Evolutionary conservation across 2,329 filamentous ascomycete species (phyloP).

Genomic region (Daldinia sp.): DNA sequence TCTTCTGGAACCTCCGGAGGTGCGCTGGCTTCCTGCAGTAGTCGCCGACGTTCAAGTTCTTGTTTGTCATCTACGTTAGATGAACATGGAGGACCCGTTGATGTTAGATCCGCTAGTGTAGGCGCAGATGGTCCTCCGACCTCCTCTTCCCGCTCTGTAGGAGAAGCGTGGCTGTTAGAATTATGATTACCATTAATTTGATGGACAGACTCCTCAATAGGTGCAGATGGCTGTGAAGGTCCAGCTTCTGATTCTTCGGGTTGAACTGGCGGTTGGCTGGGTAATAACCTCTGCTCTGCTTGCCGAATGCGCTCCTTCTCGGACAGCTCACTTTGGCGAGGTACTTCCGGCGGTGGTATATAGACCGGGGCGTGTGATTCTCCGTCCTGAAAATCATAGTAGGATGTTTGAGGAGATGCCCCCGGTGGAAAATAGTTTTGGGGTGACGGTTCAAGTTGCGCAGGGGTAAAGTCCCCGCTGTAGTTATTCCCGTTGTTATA

Average conservation of each 20-base stretch:
- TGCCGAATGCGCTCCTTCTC: constrained; percentile 86
- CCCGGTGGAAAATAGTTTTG: constrained; percentile 47
- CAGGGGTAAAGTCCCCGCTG: constrained; percentile 39
- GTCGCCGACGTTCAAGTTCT: constrained; percentile 75
- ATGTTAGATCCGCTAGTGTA: constrained; percentile 36
- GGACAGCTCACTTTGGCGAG: constrained; percentile 71
- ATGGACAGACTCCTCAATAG: constrained; percentile 27
- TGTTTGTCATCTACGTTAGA: constrained; percentile 71
- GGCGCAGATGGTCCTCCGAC: constrained; percentile 42
- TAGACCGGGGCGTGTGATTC: constrained; percentile 60
- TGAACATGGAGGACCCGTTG: constrained; percentile 45
- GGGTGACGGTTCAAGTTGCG: constrained; percentile 40
- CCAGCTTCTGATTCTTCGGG: constrained; percentile 51
- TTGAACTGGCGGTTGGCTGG: constrained; percentile 76
- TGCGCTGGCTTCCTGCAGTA: constrained; percentile 74
- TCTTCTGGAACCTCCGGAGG: constrained; percentile 70
- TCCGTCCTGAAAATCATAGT: constrained; percentile 51
- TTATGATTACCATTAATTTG: constrained; percentile 18
- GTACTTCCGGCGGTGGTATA: constrained; percentile 70
- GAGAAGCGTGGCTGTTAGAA: constrained; percentile 17
- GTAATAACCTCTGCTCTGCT: constrained; percentile 83
- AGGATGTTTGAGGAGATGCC: constrained; percentile 51
- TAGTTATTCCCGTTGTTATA: constrained; percentile 48
- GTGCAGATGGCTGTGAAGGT: constrained; percentile 56
- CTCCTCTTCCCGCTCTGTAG: constrained; percentile 44